Base-by-base conservation (phyloP, 176 grass and related monocot species). In the Bothriochloa decipiens region DNA sequence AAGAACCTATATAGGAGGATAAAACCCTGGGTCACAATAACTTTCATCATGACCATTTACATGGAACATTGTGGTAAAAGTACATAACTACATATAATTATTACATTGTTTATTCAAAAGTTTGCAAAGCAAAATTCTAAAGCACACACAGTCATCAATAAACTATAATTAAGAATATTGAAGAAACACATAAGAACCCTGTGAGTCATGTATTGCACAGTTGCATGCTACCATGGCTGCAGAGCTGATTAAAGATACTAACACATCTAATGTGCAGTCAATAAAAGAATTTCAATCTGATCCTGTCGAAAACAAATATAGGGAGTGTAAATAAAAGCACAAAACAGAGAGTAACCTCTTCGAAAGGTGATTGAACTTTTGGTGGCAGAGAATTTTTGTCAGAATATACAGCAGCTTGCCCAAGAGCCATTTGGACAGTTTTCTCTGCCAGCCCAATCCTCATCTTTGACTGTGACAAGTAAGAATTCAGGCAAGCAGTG, bases 401-500 rank as follows among this genome's bases (percentile, higher is more conserved):
- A 61, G 86, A 94, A 89, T 94, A 96, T 68, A 95, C 91, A 41
- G 83, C 81, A 84, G 96, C 93, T 80, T 99, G 96, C 43, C 86
- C 93, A 66, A 99, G 93, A 67, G 93, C 96, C 77, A 89, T 91
- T 75, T 96, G 93, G 65, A 99, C 96, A 55, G 91, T 99, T 94
- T 99, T 99, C 76, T 99, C 96, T 81, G 96, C 93, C 79, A 99
- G 81, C 28, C 96, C 96, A 57, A 99, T 99, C 81, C 96, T 90
- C 96, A 99, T 99, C 83, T 99, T 99, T 9, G 91, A 99, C 96
- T 99, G 87, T 77, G 88, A 76, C 61, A 83, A 79, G 77, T 61
- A 88, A 84, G 7, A 74, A 74, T 70, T 83, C 14, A 75, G 23
- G 50, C 32, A 80, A 77, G 65, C 7, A 77, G 53, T 23, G 58